Base-by-base conservation (phyloP, 2,329 filamentous ascomycete genomes). In the Ceratocystis destructans region DNA sequence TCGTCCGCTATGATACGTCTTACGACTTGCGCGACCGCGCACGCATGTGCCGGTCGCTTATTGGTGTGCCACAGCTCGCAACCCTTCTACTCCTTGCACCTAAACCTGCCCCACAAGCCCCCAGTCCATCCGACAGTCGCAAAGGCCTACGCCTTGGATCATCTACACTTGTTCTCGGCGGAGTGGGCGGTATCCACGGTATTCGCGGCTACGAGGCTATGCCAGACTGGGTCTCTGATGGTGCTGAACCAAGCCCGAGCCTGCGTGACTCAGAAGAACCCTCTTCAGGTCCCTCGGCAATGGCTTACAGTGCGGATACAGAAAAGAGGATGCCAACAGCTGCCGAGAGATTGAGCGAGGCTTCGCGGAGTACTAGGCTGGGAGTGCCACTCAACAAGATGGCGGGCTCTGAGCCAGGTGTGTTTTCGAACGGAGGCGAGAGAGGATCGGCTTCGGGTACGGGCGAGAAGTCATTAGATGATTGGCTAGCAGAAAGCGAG, bases 21-120 rank as follows among this genome's bases (percentile, higher is more conserved):
- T 99, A 96, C 75, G 92, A 97, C 73, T 84, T 99, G 2, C 90
- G 94, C 69, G 94, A 97, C 73, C 88, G 94, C 28, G 87, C 92
- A 1, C 86, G 94, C 41, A 83, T 96, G 69, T 97, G 96, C 77
- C 90, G 89, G 69, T 83, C 91, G 0, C 83, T 99, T 1, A 83
- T 99, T 1, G 82, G 85, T 3, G 85, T 89, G 3, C 90, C 92
- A 0, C 90, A 97, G 74, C 83, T 99, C 17, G 94, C 94, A 2
- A 91, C 88, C 0, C 80, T 99, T 15, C 88, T 97, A 74, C 85
- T 99, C 0, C 82, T 97, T 1, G 94, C 94, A 0, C 92, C 94
- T 0, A 99, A 99, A 74, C 93, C 94, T 0, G 90, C 94, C 0
- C 94, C 94, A 0, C 90, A 96, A 68, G 88, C 89, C 0, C 91